Percentiles rank a stretch among this genome's conserved stretches.
phyloP scores from a whole-genome alignment of 768 basidiomycete species.

The Phanerodontia chrysosporium region DNA sequence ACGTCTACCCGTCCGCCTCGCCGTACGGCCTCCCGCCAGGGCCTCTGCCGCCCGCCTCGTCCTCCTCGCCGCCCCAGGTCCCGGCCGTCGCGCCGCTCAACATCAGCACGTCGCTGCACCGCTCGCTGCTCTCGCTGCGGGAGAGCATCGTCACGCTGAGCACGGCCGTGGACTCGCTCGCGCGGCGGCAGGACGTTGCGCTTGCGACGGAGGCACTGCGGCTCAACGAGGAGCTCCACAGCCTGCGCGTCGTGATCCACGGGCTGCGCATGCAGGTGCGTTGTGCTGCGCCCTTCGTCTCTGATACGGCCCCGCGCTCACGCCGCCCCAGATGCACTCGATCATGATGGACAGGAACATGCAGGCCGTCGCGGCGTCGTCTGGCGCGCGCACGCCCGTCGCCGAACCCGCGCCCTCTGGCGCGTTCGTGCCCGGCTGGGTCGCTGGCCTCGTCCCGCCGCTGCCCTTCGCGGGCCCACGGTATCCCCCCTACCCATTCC shows the following conservation, averaged over 20 bases:
- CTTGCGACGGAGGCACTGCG: conserved; percentile 68
- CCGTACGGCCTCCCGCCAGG: neutral
- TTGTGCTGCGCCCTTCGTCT: neutral
- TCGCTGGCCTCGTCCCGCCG: neutral
- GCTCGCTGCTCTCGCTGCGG: conserved; percentile 53
- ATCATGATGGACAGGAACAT: conserved; percentile 77
- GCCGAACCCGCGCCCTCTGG: neutral
- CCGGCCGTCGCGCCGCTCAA: conserved; percentile 56
- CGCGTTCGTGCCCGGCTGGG: neutral
- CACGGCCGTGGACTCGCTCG: conserved; percentile 56
- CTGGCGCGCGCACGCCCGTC: conserved; percentile 37
- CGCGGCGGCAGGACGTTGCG: conserved; percentile 59
- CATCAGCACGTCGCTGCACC: conserved; percentile 57
- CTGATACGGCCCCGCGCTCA: conserved; percentile 5
- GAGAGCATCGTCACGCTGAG: conserved; percentile 58
- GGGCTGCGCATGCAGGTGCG: conserved; percentile 75
- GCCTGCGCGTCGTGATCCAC: conserved; percentile 63
- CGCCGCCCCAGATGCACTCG: conserved; percentile 46
- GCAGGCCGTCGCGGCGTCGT: conserved; percentile 24
- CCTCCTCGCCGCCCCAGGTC: conserved; percentile 12
- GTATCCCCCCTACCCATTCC: neutral
- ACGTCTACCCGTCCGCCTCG: neutral
- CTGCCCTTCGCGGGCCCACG: neutral
- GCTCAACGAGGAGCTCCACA: conserved; percentile 69
- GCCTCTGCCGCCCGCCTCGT: neutral